A percentile compares a stretch with the other conserved stretches of the same genome.
These are phyloP conservation scores for Bacterosira constricta DNA, from an alignment of 108 stramenopile genomes.

Conservation along the genomic window DNA sequence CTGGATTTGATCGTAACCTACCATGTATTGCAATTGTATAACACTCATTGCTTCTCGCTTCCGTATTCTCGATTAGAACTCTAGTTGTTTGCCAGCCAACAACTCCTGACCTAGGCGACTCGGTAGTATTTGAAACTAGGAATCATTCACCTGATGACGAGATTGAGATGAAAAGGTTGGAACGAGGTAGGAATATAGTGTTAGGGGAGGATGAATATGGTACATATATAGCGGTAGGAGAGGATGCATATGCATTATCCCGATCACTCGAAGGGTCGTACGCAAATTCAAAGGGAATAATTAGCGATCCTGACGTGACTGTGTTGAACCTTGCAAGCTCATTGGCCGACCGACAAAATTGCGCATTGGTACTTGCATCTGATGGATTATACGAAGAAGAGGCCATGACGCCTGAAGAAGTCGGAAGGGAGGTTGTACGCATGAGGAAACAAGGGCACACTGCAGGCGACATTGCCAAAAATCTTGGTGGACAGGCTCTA, in stretches of 20 bases:
- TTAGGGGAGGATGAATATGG: too few relatives aligned
- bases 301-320: slow-evolving; percentile 64
- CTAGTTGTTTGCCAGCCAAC: slow-evolving; percentile 46
- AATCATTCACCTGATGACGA: slow-evolving; percentile 74
- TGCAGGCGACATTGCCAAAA: slow-evolving; percentile 63
- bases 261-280: slow-evolving; percentile 70
- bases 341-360: slow-evolving; percentile 36
- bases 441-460: slow-evolving; percentile 41
- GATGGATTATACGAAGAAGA: slow-evolving; percentile 86
- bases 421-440: slow-evolving; percentile 52
- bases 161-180: slow-evolving; percentile 51
- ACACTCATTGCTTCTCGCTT: too few relatives aligned
- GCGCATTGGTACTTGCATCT: slow-evolving; percentile 54
- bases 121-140: slow-evolving; percentile 55
- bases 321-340: slow-evolving; percentile 18
- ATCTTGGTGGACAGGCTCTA: slow-evolving; percentile 63
- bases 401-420: slow-evolving; percentile 75
- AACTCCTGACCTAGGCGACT: slow-evolving; percentile 16
- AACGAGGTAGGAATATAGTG: slow-evolving; percentile 48
- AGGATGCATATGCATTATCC: slow-evolving; percentile 65
- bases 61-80: too few relatives aligned
- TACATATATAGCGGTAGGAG: slow-evolving; percentile 63
- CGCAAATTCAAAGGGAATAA: slow-evolving; percentile 74
- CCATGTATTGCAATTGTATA: too few relatives aligned
- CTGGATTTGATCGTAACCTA: too few relatives aligned